A percentile compares a stretch with the other conserved stretches of the same genome.
Conservation (phyloP, 768 basidiomycete species). For the Strobilomyces dryophilus region DNA sequence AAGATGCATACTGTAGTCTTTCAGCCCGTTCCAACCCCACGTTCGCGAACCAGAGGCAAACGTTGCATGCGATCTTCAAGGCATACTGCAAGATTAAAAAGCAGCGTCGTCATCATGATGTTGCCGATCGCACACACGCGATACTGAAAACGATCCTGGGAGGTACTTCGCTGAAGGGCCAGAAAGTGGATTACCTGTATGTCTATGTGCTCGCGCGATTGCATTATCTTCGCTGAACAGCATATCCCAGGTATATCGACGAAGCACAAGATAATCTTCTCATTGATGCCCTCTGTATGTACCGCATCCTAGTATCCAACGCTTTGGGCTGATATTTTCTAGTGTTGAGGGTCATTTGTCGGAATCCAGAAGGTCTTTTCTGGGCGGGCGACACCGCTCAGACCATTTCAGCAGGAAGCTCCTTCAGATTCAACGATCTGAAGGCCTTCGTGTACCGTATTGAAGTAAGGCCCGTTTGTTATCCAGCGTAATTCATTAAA, state of each 20-base stretch:
- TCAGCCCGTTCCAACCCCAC: no score
- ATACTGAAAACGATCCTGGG: conserved; percentile 38
- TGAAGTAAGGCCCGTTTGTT: conserved; percentile 41
- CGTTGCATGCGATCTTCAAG: conserved; percentile 8
- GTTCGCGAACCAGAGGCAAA: no score
- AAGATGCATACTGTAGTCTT: conserved; percentile 36
- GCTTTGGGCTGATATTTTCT: conserved; percentile 5
- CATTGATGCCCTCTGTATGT: conserved; percentile 60
- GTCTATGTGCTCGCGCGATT: conserved; percentile 11
- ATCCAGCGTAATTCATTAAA: neutral
- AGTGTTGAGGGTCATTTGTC: conserved; percentile 29
- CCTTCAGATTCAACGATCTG: conserved; percentile 20
- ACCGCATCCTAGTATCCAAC: neutral
- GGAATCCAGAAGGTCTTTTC: no score
- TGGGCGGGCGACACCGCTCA: no score
- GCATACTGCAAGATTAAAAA: conserved; percentile 46
- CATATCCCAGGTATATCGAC: conserved; percentile 53
- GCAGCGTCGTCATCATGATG: conserved; percentile 44
- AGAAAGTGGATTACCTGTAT: conserved; percentile 54
- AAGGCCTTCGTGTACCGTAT: conserved; percentile 62
- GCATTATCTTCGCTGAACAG: neutral
- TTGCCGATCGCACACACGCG: conserved; percentile 59
- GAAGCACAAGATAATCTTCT: conserved; percentile 34
- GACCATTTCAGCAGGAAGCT: no score
- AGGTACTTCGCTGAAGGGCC: conserved; percentile 31